Conservation (phyloP, 1,139 yeast species). For the Suhomyces bribrorum region DNA sequence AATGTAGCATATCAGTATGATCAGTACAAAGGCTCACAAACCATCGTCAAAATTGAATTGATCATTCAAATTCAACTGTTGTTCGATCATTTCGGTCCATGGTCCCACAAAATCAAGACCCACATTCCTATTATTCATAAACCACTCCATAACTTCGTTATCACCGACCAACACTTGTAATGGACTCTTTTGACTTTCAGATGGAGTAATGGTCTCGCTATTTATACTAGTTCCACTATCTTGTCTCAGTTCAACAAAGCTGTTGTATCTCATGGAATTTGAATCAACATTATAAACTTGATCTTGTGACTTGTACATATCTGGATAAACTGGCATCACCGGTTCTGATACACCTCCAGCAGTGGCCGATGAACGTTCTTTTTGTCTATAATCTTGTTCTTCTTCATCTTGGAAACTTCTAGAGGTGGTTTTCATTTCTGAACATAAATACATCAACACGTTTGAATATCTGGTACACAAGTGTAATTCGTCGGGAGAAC, state of each 20-base stretch:
- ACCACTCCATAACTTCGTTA: constrained; percentile 71
- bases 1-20: too few species aligned
- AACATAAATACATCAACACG: constrained; percentile 73
- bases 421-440: constrained; percentile 61
- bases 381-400: constrained; percentile 8
- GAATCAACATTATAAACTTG: background rate
- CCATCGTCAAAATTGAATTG: constrained; percentile 36
- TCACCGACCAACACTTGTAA: constrained; percentile 32
- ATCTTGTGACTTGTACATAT: background rate
- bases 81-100: constrained; percentile 84
- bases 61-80: constrained; percentile 44
- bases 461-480: constrained; percentile 80
- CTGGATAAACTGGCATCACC: background rate
- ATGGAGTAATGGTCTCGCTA: constrained; percentile 8
- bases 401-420: constrained; percentile 21
- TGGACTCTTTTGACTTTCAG: constrained; percentile 10
- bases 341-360: constrained; percentile 11
- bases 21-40: too few species aligned
- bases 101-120: constrained; percentile 89
- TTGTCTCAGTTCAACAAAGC: constrained; percentile 3
- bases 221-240: constrained; percentile 1
- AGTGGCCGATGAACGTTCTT: background rate
- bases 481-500: constrained; percentile 89
- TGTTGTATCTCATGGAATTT: background rate
- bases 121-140: constrained; percentile 60